Evolutionary conservation across 139 green algal species (phyloP).

Genomic region (Auxenochlorella pyrenoidosa): DNA sequence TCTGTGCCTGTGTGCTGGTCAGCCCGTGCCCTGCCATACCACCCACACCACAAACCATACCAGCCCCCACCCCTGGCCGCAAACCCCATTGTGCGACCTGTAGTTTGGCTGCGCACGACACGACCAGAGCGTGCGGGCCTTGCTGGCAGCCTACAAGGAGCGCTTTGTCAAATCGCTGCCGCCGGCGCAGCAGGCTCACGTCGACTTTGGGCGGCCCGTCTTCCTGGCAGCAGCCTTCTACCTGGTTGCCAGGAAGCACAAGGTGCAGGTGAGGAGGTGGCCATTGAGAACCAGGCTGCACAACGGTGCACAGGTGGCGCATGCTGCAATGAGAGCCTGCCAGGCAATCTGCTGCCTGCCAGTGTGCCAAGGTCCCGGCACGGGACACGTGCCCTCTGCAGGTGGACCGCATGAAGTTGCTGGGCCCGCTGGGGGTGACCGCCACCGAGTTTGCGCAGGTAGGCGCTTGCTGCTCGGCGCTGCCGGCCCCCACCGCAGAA

Average conservation of each 20-base stretch:
- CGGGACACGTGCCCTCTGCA: not conserved
- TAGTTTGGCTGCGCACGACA: constrained; percentile 42
- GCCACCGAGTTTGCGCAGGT: constrained; percentile 35
- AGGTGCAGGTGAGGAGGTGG: constrained; percentile 10
- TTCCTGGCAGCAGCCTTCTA: constrained; percentile 44
- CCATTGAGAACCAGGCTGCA: too few relatives aligned
- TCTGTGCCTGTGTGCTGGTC: not conserved
- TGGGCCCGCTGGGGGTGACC: constrained; percentile 35
- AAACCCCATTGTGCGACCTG: not conserved
- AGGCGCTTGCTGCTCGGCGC: too few relatives aligned
- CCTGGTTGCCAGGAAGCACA: constrained; percentile 42
- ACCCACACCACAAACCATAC: not conserved
- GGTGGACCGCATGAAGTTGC: constrained; percentile 37
- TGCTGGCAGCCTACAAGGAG: constrained; percentile 41
- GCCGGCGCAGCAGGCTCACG: not conserved
- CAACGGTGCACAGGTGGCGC: too few relatives aligned
- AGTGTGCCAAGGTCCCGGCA: not conserved
- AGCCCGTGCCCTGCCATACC: not conserved
- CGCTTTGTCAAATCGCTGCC: constrained; percentile 1
- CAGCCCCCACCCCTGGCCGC: not conserved
- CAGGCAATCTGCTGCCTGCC: not conserved
- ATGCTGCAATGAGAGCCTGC: not conserved
- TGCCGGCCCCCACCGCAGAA: too few relatives aligned
- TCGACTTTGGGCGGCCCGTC: constrained; percentile 20
- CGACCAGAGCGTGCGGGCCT: constrained; percentile 5